Evolutionary conservation across 768 basidiomycete species (phyloP).

Genomic region (Agrocybe pediades): DNA sequence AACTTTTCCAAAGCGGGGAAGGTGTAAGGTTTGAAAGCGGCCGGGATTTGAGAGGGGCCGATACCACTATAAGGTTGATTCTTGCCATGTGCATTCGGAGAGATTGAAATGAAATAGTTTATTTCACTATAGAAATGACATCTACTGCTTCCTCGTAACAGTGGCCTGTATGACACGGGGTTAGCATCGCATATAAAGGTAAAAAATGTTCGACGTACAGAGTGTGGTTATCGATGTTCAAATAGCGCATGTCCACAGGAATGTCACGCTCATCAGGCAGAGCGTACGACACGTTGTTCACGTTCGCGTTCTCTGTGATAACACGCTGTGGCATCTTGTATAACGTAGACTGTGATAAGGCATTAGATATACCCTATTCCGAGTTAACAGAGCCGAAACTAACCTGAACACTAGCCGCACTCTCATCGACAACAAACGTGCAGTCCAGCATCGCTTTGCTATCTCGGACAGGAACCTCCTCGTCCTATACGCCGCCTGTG

Average conservation of each 20-base stretch:
- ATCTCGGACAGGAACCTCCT: constrained; percentile 51
- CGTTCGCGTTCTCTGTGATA: constrained; percentile 60
- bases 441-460: constrained; percentile 73
- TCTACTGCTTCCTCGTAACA: constrained; percentile 3
- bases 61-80: too few relatives aligned
- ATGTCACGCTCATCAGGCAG: constrained; percentile 97
- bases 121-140: not conserved
- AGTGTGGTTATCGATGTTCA: constrained; percentile 69
- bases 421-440: constrained; percentile 84
- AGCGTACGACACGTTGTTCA: constrained; percentile 66
- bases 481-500: constrained; percentile 60
- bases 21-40: too few relatives aligned
- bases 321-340: constrained; percentile 86
- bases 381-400: constrained; percentile 16
- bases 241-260: constrained; percentile 79
- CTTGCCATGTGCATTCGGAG: too few relatives aligned
- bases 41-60: too few relatives aligned
- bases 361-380: not conserved
- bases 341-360: constrained; percentile 69
- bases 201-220: constrained; percentile 44
- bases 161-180: constrained; percentile 41
- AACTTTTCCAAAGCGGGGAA: too few relatives aligned
- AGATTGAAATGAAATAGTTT: not conserved
- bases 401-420: constrained; percentile 92
- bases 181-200: constrained; percentile 1